Evolutionary conservation across 495 filamentous ascomycete species (phyloP), one percentile per base, ranked within the genome.

Genomic region (Penicillium paradoxum): DNA sequence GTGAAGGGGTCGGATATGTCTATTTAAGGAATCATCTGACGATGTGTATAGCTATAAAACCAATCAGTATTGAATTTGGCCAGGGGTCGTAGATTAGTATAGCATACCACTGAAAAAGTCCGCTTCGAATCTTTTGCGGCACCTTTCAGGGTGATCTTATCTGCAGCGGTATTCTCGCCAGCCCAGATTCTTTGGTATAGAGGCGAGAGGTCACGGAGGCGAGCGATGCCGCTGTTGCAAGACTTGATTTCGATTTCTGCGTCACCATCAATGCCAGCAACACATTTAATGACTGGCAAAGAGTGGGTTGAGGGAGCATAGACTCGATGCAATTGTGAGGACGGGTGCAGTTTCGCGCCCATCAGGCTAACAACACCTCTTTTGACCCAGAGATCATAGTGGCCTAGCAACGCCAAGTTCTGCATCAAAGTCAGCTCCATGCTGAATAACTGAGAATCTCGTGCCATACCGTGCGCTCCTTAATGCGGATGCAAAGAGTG

Each of bases 241-340:
- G 84, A 81, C 58, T 68, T 74, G 36, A 90, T 63, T 13, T 75
- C 72, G 0, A 80, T 64, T 50, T 79, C 73, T 19, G 75, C 65
- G 15, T 69, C 71, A 14, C 79, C 74, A 47, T 73, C 69, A 1
- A 71, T 67, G n/a, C 75, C 69, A 43, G 64, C 58, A 5, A 78
- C 58, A 49, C 78, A 84, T 46, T 82, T 77, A 42, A 95, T 80
- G 9, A 86, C 76, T 1, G 89, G 89, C 14, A 93, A 70, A 6
- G 89, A 83, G 66, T 93, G 89, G 8, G 86, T 90, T 33, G 79
- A 82, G 10, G 88, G 85, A 27, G 86, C 85, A 71, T 84, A 86
- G 8, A 92, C 78, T 65, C 83, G 75, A 54, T 85, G 77, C 0
- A 77, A 45, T 2, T 62, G 59, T 14, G 79, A 70, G 0, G 79